Conservation (phyloP, 345 rosid genomes). For the Passiflora organensis region DNA sequence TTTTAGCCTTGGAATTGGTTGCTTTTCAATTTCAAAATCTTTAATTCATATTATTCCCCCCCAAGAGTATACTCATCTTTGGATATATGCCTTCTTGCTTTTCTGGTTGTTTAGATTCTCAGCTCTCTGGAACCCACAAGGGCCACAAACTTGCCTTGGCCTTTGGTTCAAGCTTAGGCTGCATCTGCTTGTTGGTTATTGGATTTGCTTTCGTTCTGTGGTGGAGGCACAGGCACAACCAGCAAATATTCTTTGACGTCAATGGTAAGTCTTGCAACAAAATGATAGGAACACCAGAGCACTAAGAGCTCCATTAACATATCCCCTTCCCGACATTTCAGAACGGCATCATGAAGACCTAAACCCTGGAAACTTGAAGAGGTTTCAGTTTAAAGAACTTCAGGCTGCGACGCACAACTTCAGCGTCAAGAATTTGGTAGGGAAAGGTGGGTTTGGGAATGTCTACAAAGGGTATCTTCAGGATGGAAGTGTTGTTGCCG, state of each 20-base stretch:
- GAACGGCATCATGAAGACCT: slow-evolving; percentile 63
- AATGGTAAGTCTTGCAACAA: slow-evolving; percentile 46
- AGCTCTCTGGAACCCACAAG: slow-evolving; percentile 39
- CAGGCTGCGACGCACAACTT: slow-evolving; percentile 77
- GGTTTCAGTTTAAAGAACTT: slow-evolving; percentile 84
- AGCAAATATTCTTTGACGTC: slow-evolving; percentile 84
- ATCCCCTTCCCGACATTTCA: slow-evolving; percentile 22
- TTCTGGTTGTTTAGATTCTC: slow-evolving; percentile 32
- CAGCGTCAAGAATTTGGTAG: slow-evolving; percentile 80
- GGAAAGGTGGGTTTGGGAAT: slow-evolving; percentile 91
- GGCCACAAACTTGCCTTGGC: slow-evolving; percentile 65
- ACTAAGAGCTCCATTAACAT: neutral
- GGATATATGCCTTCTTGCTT: slow-evolving; percentile 14
- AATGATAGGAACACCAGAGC: neutral
- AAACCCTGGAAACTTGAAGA: slow-evolving; percentile 75
- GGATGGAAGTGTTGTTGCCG: slow-evolving; percentile 72
- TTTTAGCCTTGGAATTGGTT: neutral
- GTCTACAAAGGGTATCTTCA: slow-evolving; percentile 83
- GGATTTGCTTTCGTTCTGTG: slow-evolving; percentile 66
- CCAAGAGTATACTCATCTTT: neutral
- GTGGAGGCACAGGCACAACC: slow-evolving; percentile 74
- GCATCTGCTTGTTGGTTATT: slow-evolving; percentile 55
- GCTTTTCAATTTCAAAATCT: slow-evolving; percentile 5
- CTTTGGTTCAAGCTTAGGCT: slow-evolving; percentile 56
- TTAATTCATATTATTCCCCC: neutral